Evolutionary conservation across 371 early-diverging fungal species (phyloP), one percentile per base, ranked within the genome.

Genomic region (Entomophthora muscae): DNA sequence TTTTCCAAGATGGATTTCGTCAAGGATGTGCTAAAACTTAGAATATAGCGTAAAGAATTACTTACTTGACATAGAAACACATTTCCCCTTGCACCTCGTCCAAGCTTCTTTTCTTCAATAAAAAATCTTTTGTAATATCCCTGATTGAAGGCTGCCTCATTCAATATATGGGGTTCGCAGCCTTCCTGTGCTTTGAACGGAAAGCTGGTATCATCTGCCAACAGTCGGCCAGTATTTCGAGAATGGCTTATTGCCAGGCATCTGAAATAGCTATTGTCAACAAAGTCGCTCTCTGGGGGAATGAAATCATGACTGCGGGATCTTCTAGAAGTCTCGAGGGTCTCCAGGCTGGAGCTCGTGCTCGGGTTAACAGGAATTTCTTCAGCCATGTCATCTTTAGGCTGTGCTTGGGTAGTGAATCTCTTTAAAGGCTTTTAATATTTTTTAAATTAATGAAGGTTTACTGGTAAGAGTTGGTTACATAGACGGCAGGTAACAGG

Each of bases 121-220:
- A 97, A 97, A 70, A 97, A 97, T 3, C 89, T 82, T n/a, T 82
- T 78, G 68, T 97, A 97, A 68, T 97, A 97, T 0, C 96, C 96
- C 66, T 89, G 85, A 65, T 90, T 90, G 61, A 89, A 85, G 2
- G 83, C 80, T 61, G 77, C 75, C 23, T 61, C 61, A 12, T 23
- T 28, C 27, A 61, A 33, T 3, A 61, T 51, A 21, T 57, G 12
- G 58, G 29, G 26, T 71, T 67, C 1, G 73, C 69, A n/a, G 73
- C 67, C 42, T 73, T 67, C 30, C 65, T 26, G 1, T 66, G 29
- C 21, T 30, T 32, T 1, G 53, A 27, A 27, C n/a, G 32, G 13
- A 31, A 63, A 26, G 22, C 57, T 56, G 57, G 29, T 13, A 67
- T 65, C 3, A 53, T 53, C 22, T 22, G 33, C 52, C 0, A 57